Conservation (phyloP, 345 rosid genomes). For the Nephelium lappaceum region DNA sequence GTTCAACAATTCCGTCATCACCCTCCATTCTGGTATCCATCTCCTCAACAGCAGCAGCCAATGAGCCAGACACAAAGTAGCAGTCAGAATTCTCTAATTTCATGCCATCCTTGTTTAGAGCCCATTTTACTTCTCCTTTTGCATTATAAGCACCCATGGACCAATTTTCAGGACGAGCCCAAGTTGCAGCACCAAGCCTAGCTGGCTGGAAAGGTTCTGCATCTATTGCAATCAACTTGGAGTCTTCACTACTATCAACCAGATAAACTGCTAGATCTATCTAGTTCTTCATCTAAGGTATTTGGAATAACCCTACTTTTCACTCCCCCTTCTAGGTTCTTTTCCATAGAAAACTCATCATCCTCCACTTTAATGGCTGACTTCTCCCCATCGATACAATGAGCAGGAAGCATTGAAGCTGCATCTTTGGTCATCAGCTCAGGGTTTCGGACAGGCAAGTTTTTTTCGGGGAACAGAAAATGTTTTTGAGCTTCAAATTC, state of each 20-base stretch:
- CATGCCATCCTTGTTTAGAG: constrained; percentile 27
- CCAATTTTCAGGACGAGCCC: constrained; percentile 37
- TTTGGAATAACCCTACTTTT: constrained; percentile 21
- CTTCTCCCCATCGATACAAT: constrained; percentile 30
- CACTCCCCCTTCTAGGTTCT: constrained; percentile 22
- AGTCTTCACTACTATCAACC: constrained; percentile 35
- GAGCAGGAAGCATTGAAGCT: constrained; percentile 12
- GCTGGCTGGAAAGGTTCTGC: constrained; percentile 33
- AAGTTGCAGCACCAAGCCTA: constrained; percentile 29
- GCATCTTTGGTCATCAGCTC: constrained; percentile 29
- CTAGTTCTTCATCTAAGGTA: constrained; percentile 16
- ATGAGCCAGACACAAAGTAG: constrained; percentile 36
- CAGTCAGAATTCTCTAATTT: constrained; percentile 36
- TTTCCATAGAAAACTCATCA: constrained; percentile 37
- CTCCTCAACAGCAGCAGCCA: constrained; percentile 45
- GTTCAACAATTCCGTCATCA: constrained; percentile 44
- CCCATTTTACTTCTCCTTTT: constrained; percentile 23
- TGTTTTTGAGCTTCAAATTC: constrained; percentile 46
- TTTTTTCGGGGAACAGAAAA: constrained; percentile 30
- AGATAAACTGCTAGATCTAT: constrained; percentile 15
- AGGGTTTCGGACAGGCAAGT: constrained; percentile 18
- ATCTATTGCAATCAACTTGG: constrained; percentile 29
- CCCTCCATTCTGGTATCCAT: constrained; percentile 42
- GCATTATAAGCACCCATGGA: constrained; percentile 28
- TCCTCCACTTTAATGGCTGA: constrained; percentile 57